Evolutionary conservation across 345 rosid species (phyloP), one percentile per base, ranked within the genome.

Genomic region (Brassica juncea): DNA sequence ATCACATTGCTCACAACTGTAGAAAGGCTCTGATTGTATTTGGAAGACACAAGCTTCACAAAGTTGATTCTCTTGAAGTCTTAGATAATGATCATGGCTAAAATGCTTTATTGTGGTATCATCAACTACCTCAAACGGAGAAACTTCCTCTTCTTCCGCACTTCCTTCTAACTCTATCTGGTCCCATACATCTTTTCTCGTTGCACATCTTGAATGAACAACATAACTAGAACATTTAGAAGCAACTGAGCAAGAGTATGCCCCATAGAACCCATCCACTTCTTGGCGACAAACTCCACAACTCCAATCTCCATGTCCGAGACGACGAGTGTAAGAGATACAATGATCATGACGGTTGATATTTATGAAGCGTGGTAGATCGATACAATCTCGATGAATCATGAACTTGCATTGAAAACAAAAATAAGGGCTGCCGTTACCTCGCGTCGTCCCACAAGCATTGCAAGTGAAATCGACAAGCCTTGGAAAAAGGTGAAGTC

Each of bases 131-230:
- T 37, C 60, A 15, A 57, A 75, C 16, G 60, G 73, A 1, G 47
- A 1, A 16, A 12, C 6, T 23, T 2, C 4, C 62, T 55, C 58
- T 3, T 66, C 66, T 6, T 75, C 79, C 9, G 60, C 10, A 16
- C 2, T 66, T 3, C 72, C 72, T 66, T 75, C 79, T 0, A 2
- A 57, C 0, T 75, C 72, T 32, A 32, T 32, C 35, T 32, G 35
- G 31, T 70, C 74, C 74, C 74, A 70, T 5, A 70, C 7, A 10
- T 55, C 31, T 4, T 6, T 11, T 8, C 49, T 55, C 1, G 64
- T 70, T 10, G 74, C 74, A 1, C 74, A 70, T 70, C 7, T n/a
- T 49, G 72, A 8, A 28, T 69, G 72, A 69, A 69, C 61, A 49
- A 1, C 39, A 69, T 1, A 54, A 55, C 7, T 55, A 70, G 49